phyloP scores from a whole-genome alignment of 2,329 filamentous ascomycete genomes.

The Alternaria metachromatica region DNA sequence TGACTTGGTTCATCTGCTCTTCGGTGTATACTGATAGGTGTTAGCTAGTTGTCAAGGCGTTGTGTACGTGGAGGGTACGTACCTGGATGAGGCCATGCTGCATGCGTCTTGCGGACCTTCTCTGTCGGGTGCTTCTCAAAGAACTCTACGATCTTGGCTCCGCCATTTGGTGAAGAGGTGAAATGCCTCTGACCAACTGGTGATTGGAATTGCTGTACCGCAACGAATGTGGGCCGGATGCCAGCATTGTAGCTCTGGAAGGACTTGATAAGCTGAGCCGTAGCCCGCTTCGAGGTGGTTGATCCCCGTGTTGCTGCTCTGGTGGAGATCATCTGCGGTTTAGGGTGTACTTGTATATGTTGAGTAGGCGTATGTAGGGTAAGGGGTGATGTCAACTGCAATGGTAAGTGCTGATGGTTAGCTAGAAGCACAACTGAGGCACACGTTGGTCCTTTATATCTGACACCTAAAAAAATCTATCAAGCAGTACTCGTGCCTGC shows the following conservation, averaged over 20 bases:
- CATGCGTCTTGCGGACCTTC: slow-evolving; percentile 53
- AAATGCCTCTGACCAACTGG: slow-evolving; percentile 46
- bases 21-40: slow-evolving; percentile 67
- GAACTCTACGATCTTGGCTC: slow-evolving; percentile 51
- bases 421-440: slow-evolving; percentile 26
- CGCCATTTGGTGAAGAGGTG: slow-evolving; percentile 47
- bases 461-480: slow-evolving; percentile 18
- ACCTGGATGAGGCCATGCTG: slow-evolving; percentile 59
- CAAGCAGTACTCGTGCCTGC: slow-evolving; percentile 3
- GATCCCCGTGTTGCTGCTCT: slow-evolving; percentile 31
- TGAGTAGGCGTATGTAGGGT: slow-evolving; percentile 2
- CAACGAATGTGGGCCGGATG: slow-evolving; percentile 43
- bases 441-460: slow-evolving; percentile 37
- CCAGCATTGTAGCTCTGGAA: slow-evolving; percentile 43
- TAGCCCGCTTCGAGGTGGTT: slow-evolving; percentile 45
- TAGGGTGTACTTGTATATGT: slow-evolving; percentile 10
- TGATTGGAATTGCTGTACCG: slow-evolving; percentile 34
- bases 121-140: slow-evolving; percentile 55
- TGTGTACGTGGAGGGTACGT: slow-evolving; percentile 8
- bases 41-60: slow-evolving; percentile 12
- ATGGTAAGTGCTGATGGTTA: slow-evolving; percentile 20
- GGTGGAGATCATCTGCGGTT: slow-evolving; percentile 38
- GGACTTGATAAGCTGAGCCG: slow-evolving; percentile 47
- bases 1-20: slow-evolving; percentile 77
- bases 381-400: slow-evolving; percentile 2